Base-by-base conservation (phyloP, 768 basidiomycete species). In the Leccinum rimulosum region DNA sequence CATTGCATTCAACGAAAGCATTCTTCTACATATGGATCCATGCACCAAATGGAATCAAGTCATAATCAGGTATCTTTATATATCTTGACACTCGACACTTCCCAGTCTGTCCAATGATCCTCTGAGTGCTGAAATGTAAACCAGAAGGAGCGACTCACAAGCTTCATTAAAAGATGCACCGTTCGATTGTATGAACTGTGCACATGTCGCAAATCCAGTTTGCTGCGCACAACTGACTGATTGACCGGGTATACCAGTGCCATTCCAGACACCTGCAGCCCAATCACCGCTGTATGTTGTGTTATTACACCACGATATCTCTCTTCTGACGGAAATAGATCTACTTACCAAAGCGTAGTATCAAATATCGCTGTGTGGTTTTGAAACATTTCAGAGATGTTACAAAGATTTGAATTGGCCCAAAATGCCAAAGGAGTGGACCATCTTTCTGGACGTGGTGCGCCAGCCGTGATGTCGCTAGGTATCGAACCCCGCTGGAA, bases 181-280 rank as follows among this genome's bases (percentile, higher is more conserved):
- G 55, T 81, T 85, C 45, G 83, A 83, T 61, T 79, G 79, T 28
- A 97, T 87, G 70, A 86, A 98, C 14, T 84, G 84, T 54, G 86
- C 80, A 64, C 95, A 98, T 5, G 88, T 90, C 27, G 88, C 76
- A 72, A 85, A 86, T 43, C 93, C 93, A 14, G 95, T 98, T 64
- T 82, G 80, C 64, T 85, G 77, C 15, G 91, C 91, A 67, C 95
- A 98, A 71, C 89, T 93, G 71, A 89, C 83, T 17, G 84, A 84
- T 75, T 95, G 94, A 54, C 94, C 94, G 17, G 90, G 91, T 55
- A 88, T 81, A 31, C 91, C 91, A 52, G 87, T 74, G 25, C 66
- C 61, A 52, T 74, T 76, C 95, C 95, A 98, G n/a, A 84, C 88
- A 50, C 76, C 76, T 51, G 86, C 84, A 11, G 94, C 93, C 95